Evolutionary conservation across 768 basidiomycete species (phyloP).

Genomic region (Epithele typhae): DNA sequence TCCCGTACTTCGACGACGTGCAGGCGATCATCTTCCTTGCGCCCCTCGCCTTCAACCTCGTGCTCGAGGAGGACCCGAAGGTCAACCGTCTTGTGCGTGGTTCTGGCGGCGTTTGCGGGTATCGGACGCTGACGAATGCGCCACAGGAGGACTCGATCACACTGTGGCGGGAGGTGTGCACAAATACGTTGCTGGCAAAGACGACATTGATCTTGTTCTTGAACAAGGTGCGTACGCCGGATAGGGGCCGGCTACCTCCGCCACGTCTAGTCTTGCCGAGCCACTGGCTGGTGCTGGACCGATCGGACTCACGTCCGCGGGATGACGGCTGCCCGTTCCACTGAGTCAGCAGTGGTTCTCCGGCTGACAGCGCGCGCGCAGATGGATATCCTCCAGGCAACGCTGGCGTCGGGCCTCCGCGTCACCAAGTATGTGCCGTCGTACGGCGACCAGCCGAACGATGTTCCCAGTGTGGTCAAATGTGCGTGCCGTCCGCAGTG

Average conservation of each 20-base stretch:
- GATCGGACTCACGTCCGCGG: too few species aligned
- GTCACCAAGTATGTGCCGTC: slow-evolving; percentile 60
- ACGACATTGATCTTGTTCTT: slow-evolving; percentile 71
- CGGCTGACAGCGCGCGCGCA: slow-evolving; percentile 4
- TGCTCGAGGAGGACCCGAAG: slow-evolving; percentile 61
- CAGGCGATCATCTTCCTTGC: slow-evolving; percentile 83
- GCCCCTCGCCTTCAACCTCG: slow-evolving; percentile 66
- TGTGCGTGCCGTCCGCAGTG: slow-evolving; percentile 38
- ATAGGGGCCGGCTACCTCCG: too few species aligned
- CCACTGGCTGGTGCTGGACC: too few species aligned
- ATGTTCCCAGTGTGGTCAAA: slow-evolving; percentile 52
- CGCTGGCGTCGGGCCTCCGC: slow-evolving; percentile 49
- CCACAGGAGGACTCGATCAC: slow-evolving; percentile 68
- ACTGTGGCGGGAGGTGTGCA: slow-evolving; percentile 69
- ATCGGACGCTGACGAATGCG: slow-evolving; percentile 22
- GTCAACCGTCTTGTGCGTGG: slow-evolving; percentile 58
- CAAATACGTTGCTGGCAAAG: slow-evolving; percentile 53
- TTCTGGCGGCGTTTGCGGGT: neutral
- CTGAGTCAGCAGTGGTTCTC: too few species aligned
- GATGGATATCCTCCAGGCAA: slow-evolving; percentile 57
- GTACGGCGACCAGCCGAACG: slow-evolving; percentile 56
- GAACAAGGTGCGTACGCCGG: slow-evolving; percentile 63
- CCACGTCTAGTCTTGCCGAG: too few species aligned
- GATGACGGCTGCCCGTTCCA: neutral
- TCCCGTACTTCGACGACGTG: slow-evolving; percentile 76